Percentiles rank a stretch among this genome's conserved stretches.
These are phyloP conservation scores for Colletotrichum sp. DNA, from an alignment of 2,329 filamentous ascomycete genomes.

Conservation along the genomic window DNA sequence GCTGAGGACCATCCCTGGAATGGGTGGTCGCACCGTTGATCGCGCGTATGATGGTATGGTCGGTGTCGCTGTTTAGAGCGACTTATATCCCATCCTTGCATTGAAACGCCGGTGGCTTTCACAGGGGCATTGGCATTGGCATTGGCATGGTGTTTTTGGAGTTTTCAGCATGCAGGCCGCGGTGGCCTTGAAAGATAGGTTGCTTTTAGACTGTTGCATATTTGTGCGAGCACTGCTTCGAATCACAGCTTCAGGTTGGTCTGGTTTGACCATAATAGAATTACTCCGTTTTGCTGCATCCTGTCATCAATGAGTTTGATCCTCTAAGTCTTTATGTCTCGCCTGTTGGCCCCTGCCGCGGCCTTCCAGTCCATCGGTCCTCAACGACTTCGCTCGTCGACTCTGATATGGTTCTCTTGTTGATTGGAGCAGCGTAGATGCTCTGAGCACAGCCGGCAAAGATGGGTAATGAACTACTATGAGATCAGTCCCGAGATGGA, in stretches of 20 bases:
- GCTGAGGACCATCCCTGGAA: constrained; percentile 58
- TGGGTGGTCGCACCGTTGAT: constrained; percentile 62
- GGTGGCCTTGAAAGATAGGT: background rate
- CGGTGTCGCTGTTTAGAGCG: constrained; percentile 1
- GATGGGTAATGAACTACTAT: background rate
- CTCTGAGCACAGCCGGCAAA: too few relatives aligned
- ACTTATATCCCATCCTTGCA: background rate
- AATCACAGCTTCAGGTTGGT: background rate
- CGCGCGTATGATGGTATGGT: constrained; percentile 57
- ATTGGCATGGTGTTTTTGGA: constrained; percentile 18
- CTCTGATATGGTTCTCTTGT: too few relatives aligned
- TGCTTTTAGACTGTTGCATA: constrained; percentile 1
- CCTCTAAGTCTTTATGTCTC: too few relatives aligned
- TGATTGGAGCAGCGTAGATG: too few relatives aligned
- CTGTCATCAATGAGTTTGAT: background rate
- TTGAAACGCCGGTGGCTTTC: background rate
- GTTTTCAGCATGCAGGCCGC: constrained; percentile 11
- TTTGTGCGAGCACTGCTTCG: background rate
- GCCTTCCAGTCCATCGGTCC: too few relatives aligned
- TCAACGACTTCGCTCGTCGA: too few relatives aligned
- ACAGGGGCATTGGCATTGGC: constrained; percentile 11
- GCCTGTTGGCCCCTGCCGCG: too few relatives aligned
- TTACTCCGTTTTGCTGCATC: background rate
- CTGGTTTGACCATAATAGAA: background rate
- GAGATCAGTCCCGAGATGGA: background rate